Base-by-base conservation (phyloP, 768 basidiomycete species). In the Russula lepida region DNA sequence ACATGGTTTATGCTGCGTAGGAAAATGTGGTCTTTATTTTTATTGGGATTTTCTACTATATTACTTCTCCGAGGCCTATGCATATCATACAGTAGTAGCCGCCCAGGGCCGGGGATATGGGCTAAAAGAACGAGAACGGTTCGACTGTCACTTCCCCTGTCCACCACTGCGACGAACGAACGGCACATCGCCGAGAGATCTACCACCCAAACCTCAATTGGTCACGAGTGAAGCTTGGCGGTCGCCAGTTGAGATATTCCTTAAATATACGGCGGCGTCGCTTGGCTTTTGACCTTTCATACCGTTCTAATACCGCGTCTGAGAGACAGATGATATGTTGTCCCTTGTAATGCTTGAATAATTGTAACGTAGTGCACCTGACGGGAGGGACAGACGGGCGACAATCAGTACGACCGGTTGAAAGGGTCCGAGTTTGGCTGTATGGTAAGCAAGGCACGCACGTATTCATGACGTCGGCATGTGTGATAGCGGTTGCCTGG, bases 401-500 rank as follows among this genome's bases (percentile, higher is more conserved):
- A 28, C 8, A 9, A 52, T 44, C 23, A 41, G 52, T 41, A 48
- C n/a, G 8, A 27, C n/a, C 0, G 27, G 33, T n/a, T n/a, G n/a
- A n/a, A 41, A 27, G 35, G 11, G 15, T 15, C 13, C 30, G 27
- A 43, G 33, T 15, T 33, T 8, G 32, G 33, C 13, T 37, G 30
- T 46, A 30, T 9, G 48, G 54, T 25, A 64, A 57, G 48, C 46
- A 64, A 57, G 48, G 13, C 11, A 84, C 93, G 73, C 72, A 98
- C 95, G 97, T 98, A 76, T 97, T 95, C 89, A 95, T 93, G 60
- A 99, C 86, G 72, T 99, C 97, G 32, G 88, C 85, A 68, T 95
- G 94, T 4, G 92, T 94, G 72, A 99, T 95, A 17, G 91, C 81
- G 3, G 95, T 98, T 76, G 84, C 89, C 74, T 95, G 89, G 9